phyloP scores from a whole-genome alignment of 805 yeast genomes.

The Kuraishia borneana region DNA sequence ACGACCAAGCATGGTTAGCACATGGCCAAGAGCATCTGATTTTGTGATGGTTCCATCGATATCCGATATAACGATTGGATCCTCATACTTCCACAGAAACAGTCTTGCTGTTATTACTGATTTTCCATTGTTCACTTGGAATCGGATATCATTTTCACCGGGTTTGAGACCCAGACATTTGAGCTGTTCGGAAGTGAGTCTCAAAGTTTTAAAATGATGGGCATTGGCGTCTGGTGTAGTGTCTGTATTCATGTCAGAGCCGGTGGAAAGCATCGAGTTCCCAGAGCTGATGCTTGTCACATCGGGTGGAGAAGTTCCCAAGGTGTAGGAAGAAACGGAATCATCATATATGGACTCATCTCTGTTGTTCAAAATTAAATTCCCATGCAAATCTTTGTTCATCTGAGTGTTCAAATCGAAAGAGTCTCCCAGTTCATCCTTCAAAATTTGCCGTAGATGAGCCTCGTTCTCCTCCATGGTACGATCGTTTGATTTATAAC shows the following conservation, averaged over 20 bases:
- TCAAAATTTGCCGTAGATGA: constrained; percentile 56
- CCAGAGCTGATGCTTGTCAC: constrained; percentile 1
- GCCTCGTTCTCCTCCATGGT: constrained; percentile 71
- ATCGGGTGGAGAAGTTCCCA: not conserved
- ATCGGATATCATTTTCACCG: constrained; percentile 72
- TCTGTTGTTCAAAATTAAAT: constrained; percentile 35
- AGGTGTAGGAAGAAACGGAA: constrained; percentile 1
- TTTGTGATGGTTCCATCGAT: constrained; percentile 97
- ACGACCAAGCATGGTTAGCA: constrained; percentile 82
- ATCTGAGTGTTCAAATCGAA: constrained; percentile 33
- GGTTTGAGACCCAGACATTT: constrained; percentile 57
- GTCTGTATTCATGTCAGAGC: constrained; percentile 3
- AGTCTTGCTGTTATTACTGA: constrained; percentile 66
- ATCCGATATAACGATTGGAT: constrained; percentile 92
- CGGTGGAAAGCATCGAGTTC: not conserved
- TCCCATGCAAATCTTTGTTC: constrained; percentile 55
- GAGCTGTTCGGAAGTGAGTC: constrained; percentile 87
- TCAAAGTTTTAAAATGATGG: constrained; percentile 68
- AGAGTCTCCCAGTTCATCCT: constrained; percentile 61
- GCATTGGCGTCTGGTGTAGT: constrained; percentile 5
- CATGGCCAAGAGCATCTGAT: constrained; percentile 96
- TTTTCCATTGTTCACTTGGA: constrained; percentile 74
- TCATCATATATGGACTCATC: constrained; percentile 8
- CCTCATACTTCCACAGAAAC: constrained; percentile 71
- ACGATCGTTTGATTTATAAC: constrained; percentile 80